Evolutionary conservation across 2,329 filamentous ascomycete genomes (phyloP).

Genomic region (Diaporthe ampelina): DNA sequence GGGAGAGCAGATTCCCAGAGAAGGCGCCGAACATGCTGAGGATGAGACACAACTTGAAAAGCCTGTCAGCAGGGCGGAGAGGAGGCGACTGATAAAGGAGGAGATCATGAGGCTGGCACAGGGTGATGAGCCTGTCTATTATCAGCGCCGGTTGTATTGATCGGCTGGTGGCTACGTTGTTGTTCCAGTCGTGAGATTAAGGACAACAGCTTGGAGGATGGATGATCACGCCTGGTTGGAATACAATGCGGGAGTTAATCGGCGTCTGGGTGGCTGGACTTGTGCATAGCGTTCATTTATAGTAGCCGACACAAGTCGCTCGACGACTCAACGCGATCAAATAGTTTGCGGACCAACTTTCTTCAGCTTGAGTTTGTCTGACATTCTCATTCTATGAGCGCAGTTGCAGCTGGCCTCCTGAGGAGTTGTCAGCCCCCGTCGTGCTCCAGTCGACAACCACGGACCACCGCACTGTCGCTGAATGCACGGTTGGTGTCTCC

Average conservation of each 20-base stretch:
- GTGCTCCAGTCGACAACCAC: conserved; percentile 1
- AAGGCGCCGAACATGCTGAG: conserved; percentile 52
- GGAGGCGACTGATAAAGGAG: conserved; percentile 70
- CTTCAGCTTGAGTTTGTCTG: conserved; percentile 15
- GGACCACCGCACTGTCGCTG: conserved; percentile 1
- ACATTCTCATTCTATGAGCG: neutral
- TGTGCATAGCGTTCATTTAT: neutral
- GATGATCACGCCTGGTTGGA: no score
- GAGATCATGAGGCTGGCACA: conserved; percentile 65
- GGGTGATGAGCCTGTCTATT: conserved; percentile 62
- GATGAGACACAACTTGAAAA: conserved; percentile 55
- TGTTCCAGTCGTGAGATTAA: neutral
- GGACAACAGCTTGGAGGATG: neutral
- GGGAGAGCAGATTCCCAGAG: conserved; percentile 11
- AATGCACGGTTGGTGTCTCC: neutral
- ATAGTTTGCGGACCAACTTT: neutral
- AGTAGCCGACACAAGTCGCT: neutral
- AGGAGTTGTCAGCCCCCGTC: neutral
- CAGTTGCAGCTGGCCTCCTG: neutral
- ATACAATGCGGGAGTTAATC: neutral
- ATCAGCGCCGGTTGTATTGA: conserved; percentile 69
- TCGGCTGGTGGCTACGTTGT: neutral
- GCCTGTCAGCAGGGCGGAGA: conserved; percentile 65
- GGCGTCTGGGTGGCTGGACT: neutral
- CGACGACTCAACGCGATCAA: neutral